Conservation (phyloP, 331 rosid genomes). For the Pyrus hybrid region DNA sequence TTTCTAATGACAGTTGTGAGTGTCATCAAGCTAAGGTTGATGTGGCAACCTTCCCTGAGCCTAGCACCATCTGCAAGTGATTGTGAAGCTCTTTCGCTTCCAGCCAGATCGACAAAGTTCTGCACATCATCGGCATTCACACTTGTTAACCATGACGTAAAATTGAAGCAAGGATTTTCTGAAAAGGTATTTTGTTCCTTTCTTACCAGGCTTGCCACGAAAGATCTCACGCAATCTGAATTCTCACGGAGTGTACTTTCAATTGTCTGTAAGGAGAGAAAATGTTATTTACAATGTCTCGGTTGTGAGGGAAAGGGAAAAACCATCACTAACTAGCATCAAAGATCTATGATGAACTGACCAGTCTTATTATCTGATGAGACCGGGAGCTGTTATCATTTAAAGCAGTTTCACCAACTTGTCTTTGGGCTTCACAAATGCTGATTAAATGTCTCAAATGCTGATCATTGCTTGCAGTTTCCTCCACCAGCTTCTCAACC, state of each 20-base stretch:
- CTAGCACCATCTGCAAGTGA: conserved; percentile 95
- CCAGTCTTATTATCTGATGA: conserved; percentile 97
- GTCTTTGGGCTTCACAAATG: conserved; percentile 96
- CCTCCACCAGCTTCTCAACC: conserved; percentile 94
- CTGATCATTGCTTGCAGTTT: conserved; percentile 73
- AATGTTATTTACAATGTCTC: background rate
- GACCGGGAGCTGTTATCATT: conserved; percentile 94
- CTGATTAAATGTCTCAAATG: conserved; percentile 86
- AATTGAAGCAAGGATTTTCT: background rate
- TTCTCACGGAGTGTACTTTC: conserved; percentile 87
- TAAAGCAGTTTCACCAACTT: conserved; percentile 97
- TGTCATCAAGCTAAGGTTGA: conserved; percentile 98
- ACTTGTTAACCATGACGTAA: background rate
- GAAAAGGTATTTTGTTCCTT: background rate
- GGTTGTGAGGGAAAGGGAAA: background rate
- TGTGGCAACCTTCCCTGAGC: conserved; percentile 98
- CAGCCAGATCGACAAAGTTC: conserved; percentile 98
- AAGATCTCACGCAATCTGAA: conserved; percentile 81
- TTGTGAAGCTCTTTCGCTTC: conserved; percentile 98
- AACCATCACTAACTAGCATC: conserved; percentile 1
- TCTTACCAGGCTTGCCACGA: conserved; percentile 92
- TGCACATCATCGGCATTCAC: conserved; percentile 20
- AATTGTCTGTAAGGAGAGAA: conserved; percentile 53
- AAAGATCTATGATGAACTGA: conserved; percentile 21
- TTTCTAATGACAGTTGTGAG: conserved; percentile 99